These are phyloP conservation scores for Ophiostoma sp. DNA, from an alignment of 2,329 filamentous ascomycete species.

Conservation along the genomic window DNA sequence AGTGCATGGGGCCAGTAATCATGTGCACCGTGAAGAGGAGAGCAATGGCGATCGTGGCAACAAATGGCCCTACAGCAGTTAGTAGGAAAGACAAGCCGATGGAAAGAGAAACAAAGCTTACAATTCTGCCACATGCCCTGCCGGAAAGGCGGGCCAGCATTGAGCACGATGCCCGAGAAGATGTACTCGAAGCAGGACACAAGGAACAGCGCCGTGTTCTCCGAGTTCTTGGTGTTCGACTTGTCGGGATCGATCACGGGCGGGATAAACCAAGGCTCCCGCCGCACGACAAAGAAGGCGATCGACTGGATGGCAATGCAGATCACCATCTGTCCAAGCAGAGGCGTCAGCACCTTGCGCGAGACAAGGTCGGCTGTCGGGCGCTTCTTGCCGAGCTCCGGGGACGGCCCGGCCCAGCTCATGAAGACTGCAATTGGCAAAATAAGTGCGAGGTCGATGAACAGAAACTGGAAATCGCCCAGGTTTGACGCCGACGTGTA, in stretches of 20 bases:
- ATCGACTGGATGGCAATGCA: constrained; percentile 71
- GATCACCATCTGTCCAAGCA: constrained; percentile 82
- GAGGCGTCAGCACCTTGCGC: constrained; percentile 80
- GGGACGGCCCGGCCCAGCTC: constrained; percentile 89
- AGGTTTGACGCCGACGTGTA: constrained; percentile 92
- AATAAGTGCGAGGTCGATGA: constrained; percentile 88
- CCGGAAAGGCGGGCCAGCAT: constrained; percentile 85
- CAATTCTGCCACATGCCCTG: constrained; percentile 74
- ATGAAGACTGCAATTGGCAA: constrained; percentile 97
- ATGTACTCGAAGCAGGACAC: constrained; percentile 94
- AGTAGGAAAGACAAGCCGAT: neutral
- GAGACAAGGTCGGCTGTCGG: constrained; percentile 90
- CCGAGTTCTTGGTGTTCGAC: constrained; percentile 82
- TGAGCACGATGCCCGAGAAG: constrained; percentile 79
- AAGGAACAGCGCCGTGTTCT: constrained; percentile 88
- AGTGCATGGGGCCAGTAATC: constrained; percentile 65
- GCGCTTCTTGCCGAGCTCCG: constrained; percentile 70
- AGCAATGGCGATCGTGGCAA: constrained; percentile 66
- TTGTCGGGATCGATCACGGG: constrained; percentile 71
- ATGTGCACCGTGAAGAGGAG: constrained; percentile 70
- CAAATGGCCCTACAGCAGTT: constrained; percentile 63
- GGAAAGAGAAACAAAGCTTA: no score
- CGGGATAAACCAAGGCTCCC: constrained; percentile 80
- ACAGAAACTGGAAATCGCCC: constrained; percentile 90
- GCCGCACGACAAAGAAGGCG: constrained; percentile 67